phyloP scores from a whole-genome alignment of 805 yeast species.

The Ogataea methylovora region DNA sequence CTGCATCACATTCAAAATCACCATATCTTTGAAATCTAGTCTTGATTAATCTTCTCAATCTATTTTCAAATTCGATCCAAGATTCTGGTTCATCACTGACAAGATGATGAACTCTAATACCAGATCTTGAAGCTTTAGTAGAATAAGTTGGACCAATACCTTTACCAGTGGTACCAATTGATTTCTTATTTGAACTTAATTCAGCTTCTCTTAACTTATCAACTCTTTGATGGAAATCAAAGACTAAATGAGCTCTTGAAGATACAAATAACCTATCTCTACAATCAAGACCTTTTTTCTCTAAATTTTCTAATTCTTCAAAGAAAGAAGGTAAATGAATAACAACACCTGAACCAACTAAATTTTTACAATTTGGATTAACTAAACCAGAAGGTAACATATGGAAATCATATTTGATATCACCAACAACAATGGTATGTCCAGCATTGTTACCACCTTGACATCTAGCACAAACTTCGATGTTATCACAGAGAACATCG shows the following conservation, averaged over 20 bases:
- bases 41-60: slow-evolving; percentile 67
- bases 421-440: slow-evolving; percentile 91
- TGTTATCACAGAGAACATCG: slow-evolving; percentile 87
- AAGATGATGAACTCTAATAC: slow-evolving; percentile 93
- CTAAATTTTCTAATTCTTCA: slow-evolving; percentile 74
- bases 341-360: slow-evolving; percentile 95
- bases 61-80: slow-evolving; percentile 83
- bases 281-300: slow-evolving; percentile 73
- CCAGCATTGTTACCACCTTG: slow-evolving; percentile 99
- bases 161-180: slow-evolving; percentile 97
- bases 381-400: slow-evolving; percentile 98
- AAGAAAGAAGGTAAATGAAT: slow-evolving; percentile 92
- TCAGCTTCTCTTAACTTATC: slow-evolving; percentile 94
- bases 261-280: slow-evolving; percentile 77
- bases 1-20: slow-evolving; percentile 79
- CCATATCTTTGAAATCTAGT: slow-evolving; percentile 90
- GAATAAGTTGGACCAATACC: slow-evolving; percentile 99
- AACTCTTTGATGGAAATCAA: slow-evolving; percentile 96
- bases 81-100: slow-evolving; percentile 84
- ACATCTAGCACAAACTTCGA: slow-evolving; percentile 96
- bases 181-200: slow-evolving; percentile 67
- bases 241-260: slow-evolving; percentile 92
- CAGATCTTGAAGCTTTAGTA: slow-evolving; percentile 94
- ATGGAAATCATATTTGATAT: slow-evolving; percentile 91
- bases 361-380: slow-evolving; percentile 81